Percentiles rank a stretch among this genome's conserved stretches.
These are phyloP conservation scores for Mortierella hygrophila DNA, from an alignment of 192 early-diverging fungal genomes.

Conservation along the genomic window DNA sequence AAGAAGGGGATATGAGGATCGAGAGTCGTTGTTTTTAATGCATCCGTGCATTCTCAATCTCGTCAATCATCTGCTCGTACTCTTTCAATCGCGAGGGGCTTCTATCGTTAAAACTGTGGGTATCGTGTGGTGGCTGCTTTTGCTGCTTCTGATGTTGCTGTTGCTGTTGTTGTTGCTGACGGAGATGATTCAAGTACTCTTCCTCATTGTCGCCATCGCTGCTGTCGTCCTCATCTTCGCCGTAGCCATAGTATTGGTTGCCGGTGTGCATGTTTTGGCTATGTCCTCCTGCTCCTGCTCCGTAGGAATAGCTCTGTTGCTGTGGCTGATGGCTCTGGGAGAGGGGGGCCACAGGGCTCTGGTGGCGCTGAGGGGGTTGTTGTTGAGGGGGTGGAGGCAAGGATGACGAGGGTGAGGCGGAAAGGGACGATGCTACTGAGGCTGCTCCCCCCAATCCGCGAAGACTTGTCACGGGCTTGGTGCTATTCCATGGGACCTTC, in stretches of 20 bases:
- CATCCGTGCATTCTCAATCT: constrained; percentile 41
- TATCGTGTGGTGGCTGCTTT: constrained; percentile 25
- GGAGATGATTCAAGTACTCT: constrained; percentile 40
- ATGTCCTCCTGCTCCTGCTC: constrained; percentile 3
- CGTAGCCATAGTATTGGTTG: constrained; percentile 36
- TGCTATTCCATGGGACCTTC: constrained; percentile 51
- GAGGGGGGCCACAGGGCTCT: not conserved
- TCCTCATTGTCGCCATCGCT: constrained; percentile 40
- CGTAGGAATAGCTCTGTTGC: constrained; percentile 25
- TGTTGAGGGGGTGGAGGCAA: constrained; percentile 8
- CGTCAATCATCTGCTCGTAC: constrained; percentile 53
- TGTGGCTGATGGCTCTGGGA: not conserved
- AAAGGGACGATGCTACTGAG: not conserved
- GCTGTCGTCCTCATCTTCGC: constrained; percentile 23
- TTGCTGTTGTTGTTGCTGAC: constrained; percentile 15
- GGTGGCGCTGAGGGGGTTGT: not conserved
- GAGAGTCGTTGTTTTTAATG: constrained; percentile 6
- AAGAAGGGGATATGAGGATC: not conserved
- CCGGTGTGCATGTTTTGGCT: not conserved
- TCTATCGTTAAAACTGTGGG: constrained; percentile 41
- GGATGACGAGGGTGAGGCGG: not conserved
- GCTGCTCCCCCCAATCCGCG: not conserved
- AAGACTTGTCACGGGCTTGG: not conserved
- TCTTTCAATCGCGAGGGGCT: constrained; percentile 36
- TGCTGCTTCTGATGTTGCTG: constrained; percentile 15